Evolutionary conservation across 148 eudicot genomes (phyloP).

Genomic region (Camellia lanceoleosa): DNA sequence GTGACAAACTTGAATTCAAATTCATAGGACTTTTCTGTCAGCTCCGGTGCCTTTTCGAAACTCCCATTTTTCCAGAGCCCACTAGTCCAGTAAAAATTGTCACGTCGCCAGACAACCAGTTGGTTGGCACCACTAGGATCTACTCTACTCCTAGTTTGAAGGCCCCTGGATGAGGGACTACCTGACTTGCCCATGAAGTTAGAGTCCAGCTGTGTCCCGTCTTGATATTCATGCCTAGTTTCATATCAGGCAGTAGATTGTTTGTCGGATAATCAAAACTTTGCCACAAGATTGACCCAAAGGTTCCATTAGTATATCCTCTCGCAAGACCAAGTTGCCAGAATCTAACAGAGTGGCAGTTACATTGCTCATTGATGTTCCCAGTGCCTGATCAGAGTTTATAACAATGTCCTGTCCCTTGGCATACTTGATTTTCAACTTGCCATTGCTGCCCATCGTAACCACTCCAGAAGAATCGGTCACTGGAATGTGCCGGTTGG

Average conservation of each 20-base stretch:
- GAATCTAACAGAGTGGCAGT: background rate
- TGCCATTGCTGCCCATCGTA: background rate
- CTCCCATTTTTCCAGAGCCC: background rate
- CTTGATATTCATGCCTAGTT: background rate
- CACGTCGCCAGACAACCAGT: background rate
- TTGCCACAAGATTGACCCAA: background rate
- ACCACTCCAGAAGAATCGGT: background rate
- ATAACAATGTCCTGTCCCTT: background rate
- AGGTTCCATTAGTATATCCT: background rate
- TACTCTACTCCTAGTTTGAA: background rate
- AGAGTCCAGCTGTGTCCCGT: background rate
- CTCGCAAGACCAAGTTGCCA: background rate
- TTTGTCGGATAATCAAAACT: conserved; percentile 1
- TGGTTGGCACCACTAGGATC: background rate
- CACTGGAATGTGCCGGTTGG: background rate
- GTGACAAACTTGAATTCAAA: too few species aligned
- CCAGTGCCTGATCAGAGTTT: background rate
- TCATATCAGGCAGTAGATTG: background rate
- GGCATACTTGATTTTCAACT: background rate
- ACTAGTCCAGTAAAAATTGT: background rate
- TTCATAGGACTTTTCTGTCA: too few species aligned
- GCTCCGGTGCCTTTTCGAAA: background rate
- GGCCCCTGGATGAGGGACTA: background rate
- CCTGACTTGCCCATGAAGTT: background rate
- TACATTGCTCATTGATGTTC: background rate